Conservation (phyloP, 331 rosid genomes). For the Pyrus hybrid region DNA sequence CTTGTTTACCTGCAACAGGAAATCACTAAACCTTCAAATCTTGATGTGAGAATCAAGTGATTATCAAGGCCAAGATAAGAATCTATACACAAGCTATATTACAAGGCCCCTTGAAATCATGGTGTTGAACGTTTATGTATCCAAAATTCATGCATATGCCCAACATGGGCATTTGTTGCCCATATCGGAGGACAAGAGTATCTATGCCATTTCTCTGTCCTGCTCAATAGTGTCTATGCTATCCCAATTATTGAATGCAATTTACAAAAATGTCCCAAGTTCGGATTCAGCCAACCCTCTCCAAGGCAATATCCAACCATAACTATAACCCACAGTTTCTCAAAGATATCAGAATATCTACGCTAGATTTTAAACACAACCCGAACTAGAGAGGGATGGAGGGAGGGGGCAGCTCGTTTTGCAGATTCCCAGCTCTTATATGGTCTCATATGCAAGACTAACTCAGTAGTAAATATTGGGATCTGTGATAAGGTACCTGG, state of each 20-base stretch:
- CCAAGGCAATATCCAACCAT: neutral
- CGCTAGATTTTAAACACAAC: no score
- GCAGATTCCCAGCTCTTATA: neutral
- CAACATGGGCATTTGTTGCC: no score
- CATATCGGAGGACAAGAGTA: no score
- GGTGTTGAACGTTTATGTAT: neutral
- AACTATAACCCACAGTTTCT: neutral
- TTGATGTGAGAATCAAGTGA: neutral
- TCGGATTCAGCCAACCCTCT: no score
- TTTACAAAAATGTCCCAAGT: neutral
- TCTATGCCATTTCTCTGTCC: no score
- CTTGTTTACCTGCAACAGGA: slow-evolving; percentile 68
- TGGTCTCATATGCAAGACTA: no score
- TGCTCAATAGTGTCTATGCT: no score
- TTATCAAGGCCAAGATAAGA: neutral
- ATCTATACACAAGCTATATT: neutral
- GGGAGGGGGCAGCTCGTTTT: no score
- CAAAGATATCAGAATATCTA: neutral
- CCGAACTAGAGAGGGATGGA: no score
- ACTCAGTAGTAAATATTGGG: neutral
- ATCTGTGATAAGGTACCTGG: slow-evolving; percentile 43
- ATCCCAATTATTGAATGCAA: neutral
- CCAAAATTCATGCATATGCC: neutral
- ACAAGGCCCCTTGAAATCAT: neutral
- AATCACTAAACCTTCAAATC: slow-evolving; percentile 8